Evolutionary conservation across 2,329 filamentous ascomycete species (phyloP), one percentile per base, ranked within the genome.

Genomic region (Pestalotiopsis sp.): DNA sequence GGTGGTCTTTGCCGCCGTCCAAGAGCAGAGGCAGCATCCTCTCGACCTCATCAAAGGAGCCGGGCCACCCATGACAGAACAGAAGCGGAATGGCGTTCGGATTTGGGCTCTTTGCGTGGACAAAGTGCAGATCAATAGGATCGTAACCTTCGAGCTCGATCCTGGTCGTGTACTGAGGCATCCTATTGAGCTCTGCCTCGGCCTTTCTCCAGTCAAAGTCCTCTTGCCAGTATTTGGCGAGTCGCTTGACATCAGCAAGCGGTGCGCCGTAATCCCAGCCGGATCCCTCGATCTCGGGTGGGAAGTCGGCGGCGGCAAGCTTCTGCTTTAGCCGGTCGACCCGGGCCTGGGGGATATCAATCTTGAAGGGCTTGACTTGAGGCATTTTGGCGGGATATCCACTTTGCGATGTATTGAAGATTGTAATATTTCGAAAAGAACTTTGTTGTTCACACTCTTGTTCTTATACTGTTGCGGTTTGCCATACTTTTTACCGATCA

Each of bases 231-330:
- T 86, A 81, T 4, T 81, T 77, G 1, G 84, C 80, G 24, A 92
- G 81, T 10, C 88, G 82, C 73, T 88, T 88, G 68, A 92, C 78
- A 66, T 91, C 88, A 1, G 79, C 77, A 0, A 91, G 76, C 0
- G 89, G 89, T 11, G 86, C 82, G 17, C 90, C 90, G 71, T 89
- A 86, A 17, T 85, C 81, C 88, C 88, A 88, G 57, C 72, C 80
- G 3, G 83, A 81, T 30, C 73, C 76, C 24, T 87, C 80, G 22
- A 87, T 79, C 74, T 90, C 88, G 72, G 88, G 84, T 0, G 88
- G 88, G 62, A 88, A 88, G 7, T 81, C 81, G 3, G 86, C 77
- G 1, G 83, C 77, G 0, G 81, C 76, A 2, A 92, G 84, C 73
- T 89, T 90, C 35, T 83, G 80, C 68, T 84, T 82, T 2, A 91